Conservation (phyloP, 805 yeast genomes). For the Cyberlindnera mrakii region DNA sequence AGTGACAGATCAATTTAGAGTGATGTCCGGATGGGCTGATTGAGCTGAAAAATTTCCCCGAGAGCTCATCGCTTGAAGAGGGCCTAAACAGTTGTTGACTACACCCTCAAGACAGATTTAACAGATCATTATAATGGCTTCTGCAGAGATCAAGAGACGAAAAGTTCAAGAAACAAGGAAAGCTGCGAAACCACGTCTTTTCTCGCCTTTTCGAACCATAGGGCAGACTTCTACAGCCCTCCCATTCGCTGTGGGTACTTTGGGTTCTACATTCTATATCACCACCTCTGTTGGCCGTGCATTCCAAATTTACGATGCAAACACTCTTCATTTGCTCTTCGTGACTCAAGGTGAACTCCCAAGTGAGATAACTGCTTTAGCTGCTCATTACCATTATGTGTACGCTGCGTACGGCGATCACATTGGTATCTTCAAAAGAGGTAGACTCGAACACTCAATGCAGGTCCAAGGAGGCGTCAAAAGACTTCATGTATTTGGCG, state of each 20-base stretch:
- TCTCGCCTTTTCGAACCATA: conserved; percentile 81
- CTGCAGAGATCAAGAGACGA: conserved; percentile 15
- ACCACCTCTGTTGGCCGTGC: conserved; percentile 87
- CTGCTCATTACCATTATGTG: conserved; percentile 79
- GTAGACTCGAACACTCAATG: conserved; percentile 45
- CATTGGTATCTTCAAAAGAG: conserved; percentile 79
- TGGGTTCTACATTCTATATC: conserved; percentile 82
- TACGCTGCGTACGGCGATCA: conserved; percentile 68
- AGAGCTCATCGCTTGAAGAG: conserved; percentile 3
- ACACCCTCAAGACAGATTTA: neutral
- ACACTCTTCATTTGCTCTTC: conserved; percentile 76
- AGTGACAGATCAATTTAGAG: no score
- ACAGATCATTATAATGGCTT: conserved; percentile 4
- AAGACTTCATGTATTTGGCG: conserved; percentile 67
- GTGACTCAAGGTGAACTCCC: conserved; percentile 79
- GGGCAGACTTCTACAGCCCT: conserved; percentile 85
- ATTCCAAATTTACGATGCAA: conserved; percentile 90
- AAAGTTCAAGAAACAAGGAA: conserved; percentile 5
- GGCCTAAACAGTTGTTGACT: neutral
- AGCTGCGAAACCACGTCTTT: conserved; percentile 45
- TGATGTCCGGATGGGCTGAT: conserved; percentile 2
- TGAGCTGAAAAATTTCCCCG: neutral
- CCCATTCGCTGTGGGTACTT: conserved; percentile 84
- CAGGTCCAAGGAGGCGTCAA: conserved; percentile 35
- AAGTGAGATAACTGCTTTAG: conserved; percentile 58